phyloP scores from a whole-genome alignment of 495 filamentous ascomycete genomes.

The Aspergillus bertholletiae region DNA sequence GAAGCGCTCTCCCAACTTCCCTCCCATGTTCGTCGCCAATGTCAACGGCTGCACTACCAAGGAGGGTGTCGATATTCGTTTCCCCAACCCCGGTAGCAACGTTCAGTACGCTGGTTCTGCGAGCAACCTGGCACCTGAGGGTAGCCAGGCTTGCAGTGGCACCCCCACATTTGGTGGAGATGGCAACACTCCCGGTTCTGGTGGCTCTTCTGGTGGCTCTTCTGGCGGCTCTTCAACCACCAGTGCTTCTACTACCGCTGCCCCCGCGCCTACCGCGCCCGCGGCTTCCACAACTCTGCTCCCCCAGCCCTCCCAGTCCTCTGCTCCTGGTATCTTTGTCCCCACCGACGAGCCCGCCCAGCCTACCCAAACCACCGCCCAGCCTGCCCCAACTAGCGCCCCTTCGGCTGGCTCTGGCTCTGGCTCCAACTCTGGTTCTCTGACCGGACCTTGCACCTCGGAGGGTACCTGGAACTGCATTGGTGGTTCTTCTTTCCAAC shows the following conservation, averaged over 20 bases:
- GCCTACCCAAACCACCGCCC: background rate
- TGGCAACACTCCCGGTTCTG: slow-evolving; percentile 15
- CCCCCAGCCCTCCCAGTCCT: slow-evolving; percentile 17
- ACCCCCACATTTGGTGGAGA: slow-evolving; percentile 26
- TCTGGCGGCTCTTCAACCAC: slow-evolving; percentile 8
- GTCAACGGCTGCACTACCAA: slow-evolving; percentile 59
- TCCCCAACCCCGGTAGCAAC: slow-evolving; percentile 69
- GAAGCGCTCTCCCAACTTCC: slow-evolving; percentile 50
- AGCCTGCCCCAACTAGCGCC: slow-evolving; percentile 2
- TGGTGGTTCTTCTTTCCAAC: slow-evolving; percentile 51
- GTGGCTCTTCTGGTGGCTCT: too few species aligned
- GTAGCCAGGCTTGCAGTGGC: slow-evolving; percentile 29
- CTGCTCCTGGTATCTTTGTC: slow-evolving; percentile 13
- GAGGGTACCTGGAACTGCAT: slow-evolving; percentile 63
- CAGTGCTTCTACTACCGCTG: slow-evolving; percentile 5
- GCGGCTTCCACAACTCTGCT: slow-evolving; percentile 26
- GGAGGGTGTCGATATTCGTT: slow-evolving; percentile 56
- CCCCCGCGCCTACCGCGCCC: slow-evolving; percentile 9
- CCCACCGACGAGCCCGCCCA: background rate
- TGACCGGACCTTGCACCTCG: slow-evolving; percentile 35
- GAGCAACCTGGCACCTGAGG: slow-evolving; percentile 25
- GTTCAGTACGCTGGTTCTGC: slow-evolving; percentile 35
- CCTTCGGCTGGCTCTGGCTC: background rate
- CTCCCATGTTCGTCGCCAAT: slow-evolving; percentile 81
- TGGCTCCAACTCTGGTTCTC: slow-evolving; percentile 15